phyloP scores from a whole-genome alignment of 208 protist species.

The Balamuthia mandrillaris region DNA sequence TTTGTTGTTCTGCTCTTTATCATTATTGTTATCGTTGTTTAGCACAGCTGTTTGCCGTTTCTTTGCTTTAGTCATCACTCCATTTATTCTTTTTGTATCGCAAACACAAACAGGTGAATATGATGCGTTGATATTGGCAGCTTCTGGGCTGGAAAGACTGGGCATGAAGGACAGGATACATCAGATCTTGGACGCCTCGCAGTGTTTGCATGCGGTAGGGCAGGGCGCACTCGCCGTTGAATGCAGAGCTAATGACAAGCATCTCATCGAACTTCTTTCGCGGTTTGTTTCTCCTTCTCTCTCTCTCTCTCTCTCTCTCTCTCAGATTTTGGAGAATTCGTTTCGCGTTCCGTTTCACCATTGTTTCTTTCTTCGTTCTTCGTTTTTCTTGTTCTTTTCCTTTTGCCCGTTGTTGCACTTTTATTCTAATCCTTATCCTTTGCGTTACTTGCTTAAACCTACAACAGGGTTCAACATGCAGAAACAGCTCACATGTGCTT shows the following conservation, averaged over 20 bases:
- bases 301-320: too few species aligned
- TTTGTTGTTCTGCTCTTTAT: too few species aligned
- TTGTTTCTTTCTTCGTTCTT: background rate
- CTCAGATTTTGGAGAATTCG: too few species aligned
- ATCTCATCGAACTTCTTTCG: background rate
- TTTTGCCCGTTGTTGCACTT: background rate
- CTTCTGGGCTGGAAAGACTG: slow-evolving; percentile 34
- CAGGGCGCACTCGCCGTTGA: slow-evolving; percentile 37
- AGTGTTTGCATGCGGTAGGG: slow-evolving; percentile 30
- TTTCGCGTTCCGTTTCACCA: too few species aligned
- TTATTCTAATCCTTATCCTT: background rate
- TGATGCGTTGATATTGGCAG: slow-evolving; percentile 29
- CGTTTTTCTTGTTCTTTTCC: background rate
- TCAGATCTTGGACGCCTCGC: background rate
- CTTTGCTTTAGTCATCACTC: too few species aligned
- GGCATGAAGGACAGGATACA: background rate
- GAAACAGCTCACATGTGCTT: background rate
- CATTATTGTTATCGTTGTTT: too few species aligned
- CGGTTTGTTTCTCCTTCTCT: too few species aligned
- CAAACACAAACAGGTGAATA: too few species aligned
- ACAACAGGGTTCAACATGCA: slow-evolving; percentile 1
- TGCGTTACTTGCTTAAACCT: background rate
- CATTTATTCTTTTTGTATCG: too few species aligned
- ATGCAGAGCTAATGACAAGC: background rate
- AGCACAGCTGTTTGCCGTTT: too few species aligned